Evolutionary conservation across 2,329 filamentous ascomycete genomes (phyloP), one percentile per base, ranked within the genome.

Genomic region (Botryotinia convoluta): DNA sequence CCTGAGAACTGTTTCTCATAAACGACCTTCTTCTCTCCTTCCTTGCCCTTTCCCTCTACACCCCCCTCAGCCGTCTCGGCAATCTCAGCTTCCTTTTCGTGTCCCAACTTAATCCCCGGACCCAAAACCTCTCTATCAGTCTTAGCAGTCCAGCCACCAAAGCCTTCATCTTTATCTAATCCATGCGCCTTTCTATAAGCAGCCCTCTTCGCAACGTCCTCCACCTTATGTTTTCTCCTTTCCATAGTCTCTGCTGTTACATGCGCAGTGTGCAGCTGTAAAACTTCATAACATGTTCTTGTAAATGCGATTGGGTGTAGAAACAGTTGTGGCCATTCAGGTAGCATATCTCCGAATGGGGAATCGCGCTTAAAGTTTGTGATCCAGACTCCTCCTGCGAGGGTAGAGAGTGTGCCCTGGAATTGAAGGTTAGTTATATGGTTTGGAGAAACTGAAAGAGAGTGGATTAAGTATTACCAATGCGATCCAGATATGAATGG

Each of bases 181-280:
- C 94, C 94, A 85, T 97, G 94, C 74, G 92, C 93, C 83, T 93
- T 91, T 79, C 95, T 90, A 83, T 94, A 99, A 82, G 93, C 90
- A 75, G 89, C 89, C 79, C 95, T 88, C 89, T 98, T 97, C 82
- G 91, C 88, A 42, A 96, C 91, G 84, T 99, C 96, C 77, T 97
- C 94, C 72, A 94, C 87, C 77, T 90, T 90, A 80, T 87, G 87
- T 79, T 89, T 88, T 72, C 95, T 88, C 84, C 90, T 90, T 82
- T 95, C 93, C 70, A 87, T 86, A 42, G 92, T 92, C 80, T 90
- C 84, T 76, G 88, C 85, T 44, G 90, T 91, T 76, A 89, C 88
- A 82, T 95, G 91, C 78, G 90, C 87, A 77, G 92, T 88, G 81
- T 97, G 92, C 84, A 97, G 87, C 74, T 89, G 86, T 80, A 95